Evolutionary conservation across 148 eudicot genomes (phyloP), one percentile per base, ranked within the genome.

Genomic region (Limonium bicolor): DNA sequence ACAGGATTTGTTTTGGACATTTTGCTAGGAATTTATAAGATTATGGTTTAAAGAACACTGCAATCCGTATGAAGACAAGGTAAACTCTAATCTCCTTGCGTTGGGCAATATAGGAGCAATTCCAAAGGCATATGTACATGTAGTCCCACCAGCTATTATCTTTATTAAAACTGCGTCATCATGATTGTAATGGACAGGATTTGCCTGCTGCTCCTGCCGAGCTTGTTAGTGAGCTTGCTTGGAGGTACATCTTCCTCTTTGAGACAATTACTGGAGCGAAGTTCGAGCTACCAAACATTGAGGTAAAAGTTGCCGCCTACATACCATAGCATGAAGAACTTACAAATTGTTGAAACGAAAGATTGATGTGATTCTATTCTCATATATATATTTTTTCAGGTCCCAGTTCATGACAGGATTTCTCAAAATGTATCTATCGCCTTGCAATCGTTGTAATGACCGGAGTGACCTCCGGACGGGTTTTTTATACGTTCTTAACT

Each of bases 201-300:
- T 86, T 90, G 56, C 95, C 97, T 3, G 82, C 73, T 58, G 97
- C 97, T 55, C 97, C 97, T 0, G 65, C 70, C 66, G 95, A 90
- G 60, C 93, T 90, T 42, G 93, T 90, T 31, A 65, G 76, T 38
- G 97, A 90, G 65, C 74, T 90, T n/a, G 86, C 97, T 55, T 72
- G 85, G 75, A 59, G 97, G 97, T 90, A 74, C 50, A 80, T 88
- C 59, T 84, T 48, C 59, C 56, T 88, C 41, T 88, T 62, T 21
- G 97, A 88, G 75, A 84, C 84, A 10, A 84, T 88, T 59, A 88
- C 97, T 0, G 77, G 74, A 43, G 71, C 75, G 45, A 74, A 68
- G 41, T 80, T 88, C 54, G 77, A 80, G 55, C 52, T 88, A 22
- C 87, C 81, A 36, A 34, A 29, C 22, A 43, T 62, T 3, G 43